Conservation (phyloP, 2,329 filamentous ascomycete species). For the Zasmidium cellare region DNA sequence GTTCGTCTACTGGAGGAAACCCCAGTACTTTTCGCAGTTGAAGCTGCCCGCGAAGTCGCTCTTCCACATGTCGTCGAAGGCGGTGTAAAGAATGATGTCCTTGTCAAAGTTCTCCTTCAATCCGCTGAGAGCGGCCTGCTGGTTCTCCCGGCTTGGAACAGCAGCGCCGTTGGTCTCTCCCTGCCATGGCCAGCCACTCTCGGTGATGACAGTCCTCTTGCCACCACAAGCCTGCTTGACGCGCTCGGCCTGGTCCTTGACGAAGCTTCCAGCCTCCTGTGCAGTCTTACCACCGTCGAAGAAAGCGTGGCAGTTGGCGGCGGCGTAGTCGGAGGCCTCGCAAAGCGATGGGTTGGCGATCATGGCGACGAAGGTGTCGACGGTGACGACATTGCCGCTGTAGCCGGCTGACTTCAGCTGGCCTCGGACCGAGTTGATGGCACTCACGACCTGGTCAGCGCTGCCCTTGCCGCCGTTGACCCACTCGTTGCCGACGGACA, state of each 20-base stretch:
- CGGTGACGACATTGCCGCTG: slow-evolving; percentile 71
- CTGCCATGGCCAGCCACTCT: slow-evolving; percentile 79
- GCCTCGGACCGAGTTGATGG: slow-evolving; percentile 58
- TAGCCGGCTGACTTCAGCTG: slow-evolving; percentile 65
- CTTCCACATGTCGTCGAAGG: slow-evolving; percentile 83
- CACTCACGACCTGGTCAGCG: slow-evolving; percentile 55
- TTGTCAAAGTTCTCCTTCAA: slow-evolving; percentile 61
- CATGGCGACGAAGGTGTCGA: slow-evolving; percentile 75
- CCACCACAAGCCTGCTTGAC: slow-evolving; percentile 51
- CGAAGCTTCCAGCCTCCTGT: slow-evolving; percentile 65
- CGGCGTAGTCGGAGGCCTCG: slow-evolving; percentile 72
- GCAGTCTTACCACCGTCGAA: slow-evolving; percentile 68
- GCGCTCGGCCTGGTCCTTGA: slow-evolving; percentile 55
- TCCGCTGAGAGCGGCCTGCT: slow-evolving; percentile 64
- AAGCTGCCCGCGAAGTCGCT: slow-evolving; percentile 61
- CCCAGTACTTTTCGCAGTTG: slow-evolving; percentile 76
- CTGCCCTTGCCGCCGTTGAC: slow-evolving; percentile 62
- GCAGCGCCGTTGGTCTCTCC: slow-evolving; percentile 67
- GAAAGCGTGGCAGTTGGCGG: slow-evolving; percentile 81
- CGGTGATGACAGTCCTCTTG: slow-evolving; percentile 72
- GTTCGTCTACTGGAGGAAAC: slow-evolving; percentile 11
- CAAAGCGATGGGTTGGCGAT: slow-evolving; percentile 73
- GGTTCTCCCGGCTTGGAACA: slow-evolving; percentile 67
- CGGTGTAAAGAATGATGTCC: slow-evolving; percentile 72
- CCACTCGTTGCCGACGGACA: slow-evolving; percentile 79